phyloP scores from a whole-genome alignment of 345 rosid genomes.

The Crucihimalaya himalaica region DNA sequence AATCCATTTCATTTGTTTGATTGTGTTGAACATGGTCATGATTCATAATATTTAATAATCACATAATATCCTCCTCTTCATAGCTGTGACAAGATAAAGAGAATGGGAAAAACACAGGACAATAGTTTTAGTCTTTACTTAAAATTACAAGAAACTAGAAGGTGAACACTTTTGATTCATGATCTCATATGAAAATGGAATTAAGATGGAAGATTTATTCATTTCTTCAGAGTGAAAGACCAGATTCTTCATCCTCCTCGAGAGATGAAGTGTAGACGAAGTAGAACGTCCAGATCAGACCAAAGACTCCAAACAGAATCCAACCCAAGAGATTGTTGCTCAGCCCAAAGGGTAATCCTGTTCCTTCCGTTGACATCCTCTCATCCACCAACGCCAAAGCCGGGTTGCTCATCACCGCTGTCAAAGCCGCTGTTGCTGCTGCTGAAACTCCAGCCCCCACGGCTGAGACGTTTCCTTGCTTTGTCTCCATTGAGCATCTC shows the following conservation, averaged over 20 bases:
- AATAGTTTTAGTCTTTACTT: conserved; percentile 31
- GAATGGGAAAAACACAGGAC: conserved; percentile 1
- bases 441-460: conserved; percentile 48
- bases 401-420: conserved; percentile 64
- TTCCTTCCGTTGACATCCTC: conserved; percentile 86
- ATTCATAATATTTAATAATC: not conserved
- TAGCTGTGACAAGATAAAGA: not conserved
- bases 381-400: conserved; percentile 93
- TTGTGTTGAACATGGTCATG: not conserved
- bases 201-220: not conserved
- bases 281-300: conserved; percentile 83
- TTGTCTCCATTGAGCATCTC: conserved; percentile 55
- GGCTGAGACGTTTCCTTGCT: conserved; percentile 31
- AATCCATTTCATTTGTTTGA: not conserved
- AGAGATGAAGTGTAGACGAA: conserved; percentile 57
- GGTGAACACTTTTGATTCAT: conserved; percentile 22
- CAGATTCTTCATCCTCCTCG: conserved; percentile 90
- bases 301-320: conserved; percentile 86
- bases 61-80: conserved; percentile 4
- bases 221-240: conserved; percentile 67
- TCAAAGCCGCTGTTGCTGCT: conserved; percentile 51
- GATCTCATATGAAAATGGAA: conserved; percentile 27
- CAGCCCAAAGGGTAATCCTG: conserved; percentile 87
- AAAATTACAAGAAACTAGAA: conserved; percentile 33
- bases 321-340: conserved; percentile 97